Evolutionary conservation across 352 stramenopile species (phyloP), one percentile per base, ranked within the genome.

Genomic region (Globisporangium alternatum): DNA sequence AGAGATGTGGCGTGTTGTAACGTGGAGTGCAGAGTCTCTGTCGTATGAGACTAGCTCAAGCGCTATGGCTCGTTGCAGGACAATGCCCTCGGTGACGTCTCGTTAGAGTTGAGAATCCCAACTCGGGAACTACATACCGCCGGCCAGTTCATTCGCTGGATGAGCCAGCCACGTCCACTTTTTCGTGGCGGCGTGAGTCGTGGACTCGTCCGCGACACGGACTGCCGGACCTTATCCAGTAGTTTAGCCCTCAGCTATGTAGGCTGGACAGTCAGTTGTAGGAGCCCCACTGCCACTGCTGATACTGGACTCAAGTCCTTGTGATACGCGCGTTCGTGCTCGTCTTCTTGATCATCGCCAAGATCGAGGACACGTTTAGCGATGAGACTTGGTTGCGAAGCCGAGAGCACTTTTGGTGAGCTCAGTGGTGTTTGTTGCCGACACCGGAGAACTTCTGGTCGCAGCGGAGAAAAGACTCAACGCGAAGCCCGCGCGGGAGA

Each of bases 141-240:
- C 37, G 37, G 25, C 25, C 25, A 60, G 33, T 33, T 13, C 35
- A 25, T 15, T 10, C 62, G 66, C 44, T 55, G 31, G 58, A 43
- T 75, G 49, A 64, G 54, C 31, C 57, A n/a, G 41, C 56, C 53
- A 49, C 21, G 33, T 60, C 17, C 39, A 31, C n/a, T 28, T 28
- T 28, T 28, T 28, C 25, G 25, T 28, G 25, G 25, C 25, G 25
- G 25, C 25, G 25, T 28, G 25, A 28, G 25, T 28, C 25, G 25
- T 28, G 49, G 6, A 12, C 31, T 54, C 22, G 21, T 56, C 52
- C 64, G 68, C 39, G 64, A 77, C 44, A 89, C 80, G 49, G 81
- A 77, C 7, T 80, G 68, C 0, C 77, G 74, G n/a, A 89, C 65
- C 48, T 89, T 89, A 13, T 77, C 68, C 0, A 78, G 80, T 0